Evolutionary conservation across 2,329 filamentous ascomycete genomes (phyloP), one percentile per base, ranked within the genome.

Genomic region (Fonsecaea pedrosoi): DNA sequence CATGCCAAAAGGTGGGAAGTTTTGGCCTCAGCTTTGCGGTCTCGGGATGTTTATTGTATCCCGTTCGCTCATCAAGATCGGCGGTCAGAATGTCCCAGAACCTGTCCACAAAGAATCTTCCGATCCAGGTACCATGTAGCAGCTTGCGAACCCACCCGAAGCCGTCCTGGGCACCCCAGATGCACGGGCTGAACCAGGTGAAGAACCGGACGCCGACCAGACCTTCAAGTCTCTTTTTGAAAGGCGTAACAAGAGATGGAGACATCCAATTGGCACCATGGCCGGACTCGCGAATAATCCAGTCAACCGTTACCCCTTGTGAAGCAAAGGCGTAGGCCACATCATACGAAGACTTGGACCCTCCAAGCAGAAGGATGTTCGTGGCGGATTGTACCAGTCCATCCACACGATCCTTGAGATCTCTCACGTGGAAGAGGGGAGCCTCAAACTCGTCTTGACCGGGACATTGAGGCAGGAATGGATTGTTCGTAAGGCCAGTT

Each of bases 171-270:
- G 82, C 80, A 6, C 88, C 89, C 88, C 89, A 94, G 12, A 90
- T 84, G 73, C 90, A 93, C 0, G 91, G 90, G 62, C 86, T 89
- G 77, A 94, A 87, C 87, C 89, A 93, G 2, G 86, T 90, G 57
- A 93, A 77, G 70, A 90, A 82, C 0, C 91, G 84, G 4, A 89
- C 84, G 18, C 35, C 54, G 34, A 57, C 18, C 5, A 92, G 82
- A 71, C 88, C 86, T 76, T 92, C 90, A 0, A 91, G 59, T 83
- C 86, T 87, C 66, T 83, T 84, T 74, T 88, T 89, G n/a, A 90
- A 74, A 0, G 88, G 88, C 5, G 1, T 89, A 90, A 91, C 87
- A 63, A 86, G 87, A 1, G 85, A 77, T 1, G 85, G 85, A 0
- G 85, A 77, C 77, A 90, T 83, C 81, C 82, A 90, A 0, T 81